phyloP scores from a whole-genome alignment of 2,329 filamentous ascomycete genomes.

The Graphilbum sp. region DNA sequence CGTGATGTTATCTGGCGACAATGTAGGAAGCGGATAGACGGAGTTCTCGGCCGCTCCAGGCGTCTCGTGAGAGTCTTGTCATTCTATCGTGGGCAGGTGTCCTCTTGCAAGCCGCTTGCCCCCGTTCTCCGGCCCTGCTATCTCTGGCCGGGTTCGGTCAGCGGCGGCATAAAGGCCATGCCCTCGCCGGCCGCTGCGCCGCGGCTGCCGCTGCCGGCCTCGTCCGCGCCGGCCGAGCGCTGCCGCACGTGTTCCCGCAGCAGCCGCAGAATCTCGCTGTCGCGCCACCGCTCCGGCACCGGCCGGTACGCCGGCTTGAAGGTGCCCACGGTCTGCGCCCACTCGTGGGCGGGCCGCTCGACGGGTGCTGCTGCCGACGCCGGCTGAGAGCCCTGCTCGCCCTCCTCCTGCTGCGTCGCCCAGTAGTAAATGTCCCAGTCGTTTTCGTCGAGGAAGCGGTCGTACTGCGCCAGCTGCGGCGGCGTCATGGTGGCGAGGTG shows the following conservation, averaged over 20 bases:
- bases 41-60: too few relatives aligned
- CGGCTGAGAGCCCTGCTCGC: too few relatives aligned
- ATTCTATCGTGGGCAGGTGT: too few relatives aligned
- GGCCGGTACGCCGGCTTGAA: constrained; percentile 90
- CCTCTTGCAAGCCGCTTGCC: too few relatives aligned
- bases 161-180: constrained; percentile 41
- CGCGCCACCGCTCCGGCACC: constrained; percentile 71
- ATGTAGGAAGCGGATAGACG: too few relatives aligned
- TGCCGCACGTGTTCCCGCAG: constrained; percentile 66
- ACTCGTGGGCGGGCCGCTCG: constrained; percentile 50
- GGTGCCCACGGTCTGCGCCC: constrained; percentile 89
- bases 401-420: constrained; percentile 75
- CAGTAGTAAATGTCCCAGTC: constrained; percentile 99
- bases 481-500: constrained; percentile 60
- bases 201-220: constrained; percentile 17
- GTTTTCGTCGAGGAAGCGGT: constrained; percentile 91
- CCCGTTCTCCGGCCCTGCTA: not conserved
- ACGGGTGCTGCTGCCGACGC: too few relatives aligned
- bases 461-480: constrained; percentile 66
- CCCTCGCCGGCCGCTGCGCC: constrained; percentile 24
- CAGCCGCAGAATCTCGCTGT: constrained; percentile 61
- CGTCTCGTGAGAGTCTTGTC: too few relatives aligned
- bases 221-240: constrained; percentile 42
- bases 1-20: too few relatives aligned
- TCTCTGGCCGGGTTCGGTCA: constrained; percentile 12